These are phyloP conservation scores for Mycena galopus DNA, from an alignment of 768 basidiomycete genomes.

Conservation along the genomic window DNA sequence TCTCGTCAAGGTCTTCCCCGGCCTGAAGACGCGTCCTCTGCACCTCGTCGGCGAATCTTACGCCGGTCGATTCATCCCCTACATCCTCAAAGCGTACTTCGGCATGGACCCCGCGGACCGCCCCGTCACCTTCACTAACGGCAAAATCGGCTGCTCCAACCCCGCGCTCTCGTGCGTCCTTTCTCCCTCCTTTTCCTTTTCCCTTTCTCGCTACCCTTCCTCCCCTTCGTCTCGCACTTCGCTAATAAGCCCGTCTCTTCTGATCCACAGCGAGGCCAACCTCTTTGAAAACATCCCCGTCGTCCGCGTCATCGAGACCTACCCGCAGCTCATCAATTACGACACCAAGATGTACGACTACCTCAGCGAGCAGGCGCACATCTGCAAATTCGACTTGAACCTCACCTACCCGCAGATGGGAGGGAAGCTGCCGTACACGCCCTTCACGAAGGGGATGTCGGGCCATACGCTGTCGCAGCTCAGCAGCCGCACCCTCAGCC, in stretches of 20 bases:
- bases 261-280: neutral
- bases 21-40: slow-evolving; percentile 15
- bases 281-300: slow-evolving; percentile 25
- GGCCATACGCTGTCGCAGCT: slow-evolving; percentile 48
- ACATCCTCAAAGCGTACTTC: slow-evolving; percentile 63
- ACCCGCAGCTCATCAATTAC: slow-evolving; percentile 81
- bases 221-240: neutral
- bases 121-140: slow-evolving; percentile 5
- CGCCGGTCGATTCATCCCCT: slow-evolving; percentile 55
- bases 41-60: slow-evolving; percentile 20
- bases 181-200: neutral
- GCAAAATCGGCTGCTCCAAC: slow-evolving; percentile 27
- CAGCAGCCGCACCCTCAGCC: neutral
- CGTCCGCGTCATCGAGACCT: slow-evolving; percentile 65
- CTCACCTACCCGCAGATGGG: slow-evolving; percentile 76
- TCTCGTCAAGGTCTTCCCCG: slow-evolving; percentile 52
- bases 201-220: neutral
- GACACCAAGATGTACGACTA: slow-evolving; percentile 74
- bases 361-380: slow-evolving; percentile 71
- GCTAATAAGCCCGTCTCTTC: neutral
- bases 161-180: slow-evolving; percentile 25
- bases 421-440: slow-evolving; percentile 20
- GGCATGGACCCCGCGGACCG: slow-evolving; percentile 44
- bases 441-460: slow-evolving; percentile 20
- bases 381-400: slow-evolving; percentile 76